These are phyloP conservation scores for Globisporangium middletonii DNA, from an alignment of 352 stramenopile genomes.

Conservation along the genomic window DNA sequence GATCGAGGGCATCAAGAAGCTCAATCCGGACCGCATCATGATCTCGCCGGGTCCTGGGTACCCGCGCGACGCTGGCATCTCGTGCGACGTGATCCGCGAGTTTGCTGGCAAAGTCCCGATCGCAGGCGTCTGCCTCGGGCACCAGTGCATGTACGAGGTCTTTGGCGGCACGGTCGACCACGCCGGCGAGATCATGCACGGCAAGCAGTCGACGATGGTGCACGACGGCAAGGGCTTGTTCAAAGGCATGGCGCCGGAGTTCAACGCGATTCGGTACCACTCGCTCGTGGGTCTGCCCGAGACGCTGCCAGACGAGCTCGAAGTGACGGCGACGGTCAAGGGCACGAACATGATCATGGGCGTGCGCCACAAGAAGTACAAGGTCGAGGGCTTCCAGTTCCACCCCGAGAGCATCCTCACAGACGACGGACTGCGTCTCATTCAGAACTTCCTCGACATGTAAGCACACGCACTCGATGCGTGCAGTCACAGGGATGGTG, in stretches of 20 bases:
- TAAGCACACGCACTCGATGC: slow-evolving; percentile 9
- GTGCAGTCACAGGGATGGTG: too few relatives aligned
- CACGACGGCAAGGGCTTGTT: slow-evolving; percentile 85
- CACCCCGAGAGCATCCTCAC: slow-evolving; percentile 87
- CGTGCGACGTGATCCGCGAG: slow-evolving; percentile 74
- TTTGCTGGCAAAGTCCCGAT: slow-evolving; percentile 83
- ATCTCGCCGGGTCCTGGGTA: slow-evolving; percentile 83
- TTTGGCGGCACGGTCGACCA: slow-evolving; percentile 82
- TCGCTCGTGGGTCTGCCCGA: slow-evolving; percentile 79
- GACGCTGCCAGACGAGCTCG: slow-evolving; percentile 68
- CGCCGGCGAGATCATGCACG: slow-evolving; percentile 85
- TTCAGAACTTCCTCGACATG: slow-evolving; percentile 88
- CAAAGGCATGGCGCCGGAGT: slow-evolving; percentile 70
- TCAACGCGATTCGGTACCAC: slow-evolving; percentile 85
- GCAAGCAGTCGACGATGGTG: slow-evolving; percentile 80
- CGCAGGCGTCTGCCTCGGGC: slow-evolving; percentile 73
- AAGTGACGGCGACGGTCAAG: slow-evolving; percentile 81
- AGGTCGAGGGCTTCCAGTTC: slow-evolving; percentile 87
- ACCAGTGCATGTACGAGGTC: slow-evolving; percentile 87
- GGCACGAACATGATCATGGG: slow-evolving; percentile 87
- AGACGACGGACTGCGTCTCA: slow-evolving; percentile 73
- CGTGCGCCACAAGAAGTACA: slow-evolving; percentile 82
- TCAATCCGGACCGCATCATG: slow-evolving; percentile 82
- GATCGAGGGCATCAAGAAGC: slow-evolving; percentile 64
- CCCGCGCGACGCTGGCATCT: slow-evolving; percentile 78